Evolutionary conservation across 129 eudicot genomes (phyloP), one percentile per base, ranked within the genome.

Genomic region (Smallanthus sonchifolius): DNA sequence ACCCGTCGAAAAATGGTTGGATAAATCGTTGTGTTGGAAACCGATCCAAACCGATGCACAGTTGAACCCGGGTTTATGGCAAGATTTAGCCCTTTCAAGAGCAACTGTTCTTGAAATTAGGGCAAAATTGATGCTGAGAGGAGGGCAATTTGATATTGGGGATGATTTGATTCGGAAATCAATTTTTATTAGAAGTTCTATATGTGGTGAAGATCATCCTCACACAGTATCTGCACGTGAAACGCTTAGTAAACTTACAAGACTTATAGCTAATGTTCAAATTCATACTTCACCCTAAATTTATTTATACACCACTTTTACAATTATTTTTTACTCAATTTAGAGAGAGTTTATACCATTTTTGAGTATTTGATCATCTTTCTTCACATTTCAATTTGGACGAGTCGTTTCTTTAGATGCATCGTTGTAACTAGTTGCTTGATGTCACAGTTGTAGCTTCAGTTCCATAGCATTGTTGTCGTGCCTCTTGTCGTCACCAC

Each of bases 1-100:
- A n/a, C 99, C 97, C 0, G 99, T 91, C 10, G 96, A 95, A 20
- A 95, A 91, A 75, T 95, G 96, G 96, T 68, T 95, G 74, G 91
- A 88, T 73, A 87, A 83, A 71, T 88, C 97, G 0, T 71, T 95
- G 24, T 95, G 99, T 77, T 95, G 99, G 99, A 87, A 79, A 71
- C 96, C 99, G 14, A 77, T 91, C 13, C 97, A 87, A 49, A 91
- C 99, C 16, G 87, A 72, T 51, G 99, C 99, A 0, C 95, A 95
- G 79, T 75, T 95, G 59, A 95, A 95, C 73, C 97, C 97, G 20
- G 81, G 81, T 59, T 83, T 95, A 16, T 95, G 99, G 99, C 99
- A 91, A 80, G 96, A 95, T 44, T 84, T 95, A 69, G 97, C 99
- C 1, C 80, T 95, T 47, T 84, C 91, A n/a, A 82, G 99, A 83